Conservation (phyloP, 148 eudicot species). For the Camellia japonica region DNA sequence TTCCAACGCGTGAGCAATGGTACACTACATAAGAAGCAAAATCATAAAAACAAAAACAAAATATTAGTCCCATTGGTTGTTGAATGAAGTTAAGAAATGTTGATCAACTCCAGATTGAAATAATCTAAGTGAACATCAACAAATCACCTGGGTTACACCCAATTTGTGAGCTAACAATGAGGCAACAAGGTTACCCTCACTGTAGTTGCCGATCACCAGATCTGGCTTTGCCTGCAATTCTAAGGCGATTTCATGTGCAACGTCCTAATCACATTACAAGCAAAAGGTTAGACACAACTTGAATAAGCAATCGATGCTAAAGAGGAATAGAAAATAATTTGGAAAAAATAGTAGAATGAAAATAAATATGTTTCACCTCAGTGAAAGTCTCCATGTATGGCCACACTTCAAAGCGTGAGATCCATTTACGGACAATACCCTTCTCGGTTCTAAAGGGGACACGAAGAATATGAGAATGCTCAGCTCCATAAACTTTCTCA, state of each 20-base stretch:
- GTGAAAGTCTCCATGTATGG: conserved; percentile 97
- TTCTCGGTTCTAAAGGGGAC: conserved; percentile 95
- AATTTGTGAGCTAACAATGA: conserved; percentile 91
- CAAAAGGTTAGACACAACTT: not conserved
- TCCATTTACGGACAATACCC: conserved; percentile 92
- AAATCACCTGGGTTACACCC: conserved; percentile 74
- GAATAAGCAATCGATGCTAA: not conserved
- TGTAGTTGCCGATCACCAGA: conserved; percentile 87
- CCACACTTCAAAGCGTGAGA: conserved; percentile 98
- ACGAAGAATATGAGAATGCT: conserved; percentile 86
- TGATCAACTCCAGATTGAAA: not conserved
- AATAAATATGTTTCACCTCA: conserved; percentile 45
- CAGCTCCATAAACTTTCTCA: conserved; percentile 87
- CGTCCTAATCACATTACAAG: conserved; percentile 52
- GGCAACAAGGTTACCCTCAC: conserved; percentile 98
- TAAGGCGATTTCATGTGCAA: conserved; percentile 67
- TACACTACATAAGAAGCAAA: conserved; percentile 45
- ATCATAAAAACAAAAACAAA: not conserved
- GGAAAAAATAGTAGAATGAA: not conserved
- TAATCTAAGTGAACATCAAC: not conserved
- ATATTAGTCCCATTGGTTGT: not conserved
- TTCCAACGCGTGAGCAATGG: conserved; percentile 96
- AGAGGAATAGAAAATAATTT: not conserved
- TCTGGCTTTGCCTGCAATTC: conserved; percentile 94
- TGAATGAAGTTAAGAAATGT: not conserved